phyloP scores from a whole-genome alignment of 805 yeast species.

The Cyberlindnera maclurae region DNA sequence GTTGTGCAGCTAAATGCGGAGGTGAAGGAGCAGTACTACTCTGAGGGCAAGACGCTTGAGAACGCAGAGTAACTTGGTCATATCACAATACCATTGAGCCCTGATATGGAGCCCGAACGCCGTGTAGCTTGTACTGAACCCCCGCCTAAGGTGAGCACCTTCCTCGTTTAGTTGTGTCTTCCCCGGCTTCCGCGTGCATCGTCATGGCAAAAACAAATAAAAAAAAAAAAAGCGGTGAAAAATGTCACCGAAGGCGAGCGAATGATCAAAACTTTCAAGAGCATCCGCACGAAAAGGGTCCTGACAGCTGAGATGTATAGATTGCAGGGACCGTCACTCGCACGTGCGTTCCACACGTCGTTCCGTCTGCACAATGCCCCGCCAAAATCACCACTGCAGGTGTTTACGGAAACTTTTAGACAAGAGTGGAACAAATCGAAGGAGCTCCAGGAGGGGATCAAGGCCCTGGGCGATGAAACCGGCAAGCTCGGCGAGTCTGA shows the following conservation, averaged over 20 bases:
- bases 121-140: background rate
- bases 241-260: conserved; percentile 1
- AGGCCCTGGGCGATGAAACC: conserved; percentile 92
- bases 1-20: conserved; percentile 29
- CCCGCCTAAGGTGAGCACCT: background rate
- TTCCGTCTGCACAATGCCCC: conserved; percentile 16
- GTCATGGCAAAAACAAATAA: background rate
- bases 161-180: background rate
- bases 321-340: conserved; percentile 1
- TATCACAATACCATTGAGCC: no score
- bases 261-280: background rate
- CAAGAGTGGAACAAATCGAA: conserved; percentile 85
- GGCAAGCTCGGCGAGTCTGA: conserved; percentile 92
- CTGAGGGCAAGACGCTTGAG: conserved; percentile 49
- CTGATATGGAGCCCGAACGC: no score
- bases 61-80: conserved; percentile 4
- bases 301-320: no score
- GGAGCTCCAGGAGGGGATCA: conserved; percentile 87
- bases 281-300: background rate
- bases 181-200: conserved; percentile 1
- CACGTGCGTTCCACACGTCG: conserved; percentile 22
- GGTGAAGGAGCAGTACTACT: conserved; percentile 52
- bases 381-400: conserved; percentile 78
- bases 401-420: conserved; percentile 87
- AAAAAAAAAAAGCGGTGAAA: conserved; percentile 2